Evolutionary conservation across 352 stramenopile genomes (phyloP), one percentile per base, ranked within the genome.

Genomic region (Phytophthora vignae): DNA sequence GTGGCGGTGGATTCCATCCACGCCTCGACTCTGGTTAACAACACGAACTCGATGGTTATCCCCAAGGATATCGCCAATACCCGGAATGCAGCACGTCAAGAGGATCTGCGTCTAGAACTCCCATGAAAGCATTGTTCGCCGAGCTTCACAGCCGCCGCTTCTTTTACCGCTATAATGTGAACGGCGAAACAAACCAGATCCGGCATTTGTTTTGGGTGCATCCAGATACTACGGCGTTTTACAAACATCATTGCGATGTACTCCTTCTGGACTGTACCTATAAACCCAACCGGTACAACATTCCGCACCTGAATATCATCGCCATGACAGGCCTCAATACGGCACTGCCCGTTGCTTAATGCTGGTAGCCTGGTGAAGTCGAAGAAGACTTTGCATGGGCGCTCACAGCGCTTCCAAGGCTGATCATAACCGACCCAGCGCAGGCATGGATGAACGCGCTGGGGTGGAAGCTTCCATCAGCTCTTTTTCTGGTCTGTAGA

Each of bases 121-220:
- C 25, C 25, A 29, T 29, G 25, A 4, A 29, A 29, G 2, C 25
- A 29, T 29, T 29, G 25, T 29, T 29, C 25, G 25, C 25, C 25
- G 25, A 29, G 4, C 2, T 29, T 29, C 25, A 29, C 25, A 29
- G 25, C 25, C 25, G 25, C 25, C 25, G 25, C 25, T 29, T 29
- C 25, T 29, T 29, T 29, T 29, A 29, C 25, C 25, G 25, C 25
- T 29, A 29, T 29, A 29, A 4, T 4, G 25, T 29, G 4, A 29
- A 29, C 25, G 25, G 25, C 25, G 25, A 29, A 29, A 29, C 25
- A 29, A 58, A 53, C 46, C 17, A 53, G 5, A 53, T 69, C 2
- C 53, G 54, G 1, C 50, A 71, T n/a, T 54, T 71, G 15, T 53
- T 62, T 58, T 62, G 60, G 58, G 57, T 42, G 2, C 22, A 66